Percentiles rank a stretch among this genome's conserved stretches.
phyloP scores from a whole-genome alignment of 306 rosid genomes.

The Lotus japonicus region DNA sequence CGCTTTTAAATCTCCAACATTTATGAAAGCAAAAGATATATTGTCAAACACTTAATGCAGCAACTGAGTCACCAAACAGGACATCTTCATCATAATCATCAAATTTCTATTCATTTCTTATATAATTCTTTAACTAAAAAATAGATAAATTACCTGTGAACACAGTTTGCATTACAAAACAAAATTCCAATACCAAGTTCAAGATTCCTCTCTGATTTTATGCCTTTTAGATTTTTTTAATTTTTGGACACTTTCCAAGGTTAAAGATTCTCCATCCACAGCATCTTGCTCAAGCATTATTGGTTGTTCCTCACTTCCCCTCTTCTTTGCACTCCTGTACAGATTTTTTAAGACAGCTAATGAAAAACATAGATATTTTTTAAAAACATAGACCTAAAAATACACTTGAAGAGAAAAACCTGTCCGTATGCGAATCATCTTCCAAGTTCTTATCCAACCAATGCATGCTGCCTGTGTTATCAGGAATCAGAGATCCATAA shows the following conservation, averaged over 20 bases:
- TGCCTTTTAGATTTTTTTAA: slow-evolving; percentile 36
- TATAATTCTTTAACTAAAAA: neutral
- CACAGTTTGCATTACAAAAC: neutral
- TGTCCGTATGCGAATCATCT: slow-evolving; percentile 31
- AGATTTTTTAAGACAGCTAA: neutral
- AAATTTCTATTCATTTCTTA: neutral
- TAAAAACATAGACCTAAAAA: neutral
- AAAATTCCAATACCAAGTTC: slow-evolving; percentile 9
- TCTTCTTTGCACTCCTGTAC: slow-evolving; percentile 41
- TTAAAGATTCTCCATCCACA: slow-evolving; percentile 13
- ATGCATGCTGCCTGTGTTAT: slow-evolving; percentile 62
- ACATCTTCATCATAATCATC: neutral
- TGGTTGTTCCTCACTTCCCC: slow-evolving; percentile 36
- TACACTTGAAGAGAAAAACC: slow-evolving; percentile 32
- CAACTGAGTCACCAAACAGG: neutral
- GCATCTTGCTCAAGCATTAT: slow-evolving; percentile 18
- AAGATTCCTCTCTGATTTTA: slow-evolving; percentile 29
- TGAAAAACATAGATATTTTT: neutral
- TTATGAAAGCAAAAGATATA: neutral
- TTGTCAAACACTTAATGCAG: neutral
- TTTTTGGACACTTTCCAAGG: slow-evolving; percentile 23
- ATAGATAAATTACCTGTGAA: slow-evolving; percentile 23
- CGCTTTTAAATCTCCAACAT: neutral
- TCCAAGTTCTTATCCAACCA: slow-evolving; percentile 58
- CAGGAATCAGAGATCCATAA: slow-evolving; percentile 61